Conservation (phyloP, 2,329 filamentous ascomycete species). For the Truncatella angustata region DNA sequence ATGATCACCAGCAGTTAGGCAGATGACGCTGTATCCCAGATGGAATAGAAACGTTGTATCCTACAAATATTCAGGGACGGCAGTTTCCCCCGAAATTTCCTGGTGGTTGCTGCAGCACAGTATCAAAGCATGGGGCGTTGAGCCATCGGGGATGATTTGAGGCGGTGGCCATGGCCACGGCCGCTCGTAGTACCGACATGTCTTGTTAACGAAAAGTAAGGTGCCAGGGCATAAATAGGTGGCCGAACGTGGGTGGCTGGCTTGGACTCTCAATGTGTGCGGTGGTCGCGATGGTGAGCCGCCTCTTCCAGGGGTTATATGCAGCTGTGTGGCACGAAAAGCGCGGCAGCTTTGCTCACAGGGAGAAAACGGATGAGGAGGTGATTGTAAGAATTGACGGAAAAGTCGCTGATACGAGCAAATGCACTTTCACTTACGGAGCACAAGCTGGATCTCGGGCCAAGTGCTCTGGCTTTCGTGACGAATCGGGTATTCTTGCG, state of each 20-base stretch:
- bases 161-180: no score
- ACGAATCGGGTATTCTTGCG: not conserved
- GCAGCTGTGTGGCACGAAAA: conserved; percentile 6
- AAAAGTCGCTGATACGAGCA: not conserved
- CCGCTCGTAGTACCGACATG: no score
- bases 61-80: not conserved
- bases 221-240: not conserved
- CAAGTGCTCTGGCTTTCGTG: no score
- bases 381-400: no score
- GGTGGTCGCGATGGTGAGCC: not conserved
- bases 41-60: not conserved
- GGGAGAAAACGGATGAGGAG: not conserved
- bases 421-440: conserved; percentile 1
- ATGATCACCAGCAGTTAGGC: no score
- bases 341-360: not conserved
- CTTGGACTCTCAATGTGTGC: not conserved
- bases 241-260: not conserved
- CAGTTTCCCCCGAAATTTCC: not conserved
- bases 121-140: no score
- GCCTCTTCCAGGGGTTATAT: not conserved
- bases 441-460: not conserved
- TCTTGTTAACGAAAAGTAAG: not conserved
- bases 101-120: not conserved
- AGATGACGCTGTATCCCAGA: not conserved
- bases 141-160: no score